Base-by-base conservation (phyloP, 257 asterid genomes). In the Solanum bukasovii region DNA sequence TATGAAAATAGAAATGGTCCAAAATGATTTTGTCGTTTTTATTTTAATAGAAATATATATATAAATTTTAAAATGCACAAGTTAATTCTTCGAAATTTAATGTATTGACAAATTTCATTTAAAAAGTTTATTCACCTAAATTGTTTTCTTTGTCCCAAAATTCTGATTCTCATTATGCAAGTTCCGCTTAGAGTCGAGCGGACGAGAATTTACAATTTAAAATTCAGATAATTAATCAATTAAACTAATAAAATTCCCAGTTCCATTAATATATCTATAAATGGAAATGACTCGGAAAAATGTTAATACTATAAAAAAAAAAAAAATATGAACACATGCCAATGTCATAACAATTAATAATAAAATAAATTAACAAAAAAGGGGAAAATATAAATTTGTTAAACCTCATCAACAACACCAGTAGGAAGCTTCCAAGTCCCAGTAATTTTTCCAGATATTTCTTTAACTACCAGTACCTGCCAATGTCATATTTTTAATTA, bases 391-490 rank as follows among this genome's bases (percentile, higher is more conserved):
- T 7, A 46, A 44, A 29, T 9, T 13, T 56, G 31, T 10, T 88
- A 13, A 70, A 96, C 99, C 99, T 96, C 96, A 63, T 96, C 98
- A 78, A 96, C 99, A 87, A 95, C 98, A 83, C 99, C 99, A 0
- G 99, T 97, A 38, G 99, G 99, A 74, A 97, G 87, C 91, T 97
- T 96, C 99, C 98, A 96, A 31, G 93, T 89, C 72, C 98, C 98
- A 11, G 94, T 92, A 87, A 94, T 96, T 4, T 29, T 81, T 90
- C 99, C 99, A 88, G 88, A 90, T 87, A 93, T 97, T 89, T 96
- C 98, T 91, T 95, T 98, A 84, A 97, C 99, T 59, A 97, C 98
- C 83, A 97, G 90, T 86, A 97, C 91, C 99, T 97, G 67, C 71
- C 67, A 29, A 34, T 18, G 23, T 13, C 37, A 29, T 13, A 27